A percentile compares a stretch with the other conserved stretches of the same genome.
These are phyloP conservation scores for Thermothelomyces thermophilus DNA, from an alignment of 2,329 filamentous ascomycete species.

Conservation along the genomic window DNA sequence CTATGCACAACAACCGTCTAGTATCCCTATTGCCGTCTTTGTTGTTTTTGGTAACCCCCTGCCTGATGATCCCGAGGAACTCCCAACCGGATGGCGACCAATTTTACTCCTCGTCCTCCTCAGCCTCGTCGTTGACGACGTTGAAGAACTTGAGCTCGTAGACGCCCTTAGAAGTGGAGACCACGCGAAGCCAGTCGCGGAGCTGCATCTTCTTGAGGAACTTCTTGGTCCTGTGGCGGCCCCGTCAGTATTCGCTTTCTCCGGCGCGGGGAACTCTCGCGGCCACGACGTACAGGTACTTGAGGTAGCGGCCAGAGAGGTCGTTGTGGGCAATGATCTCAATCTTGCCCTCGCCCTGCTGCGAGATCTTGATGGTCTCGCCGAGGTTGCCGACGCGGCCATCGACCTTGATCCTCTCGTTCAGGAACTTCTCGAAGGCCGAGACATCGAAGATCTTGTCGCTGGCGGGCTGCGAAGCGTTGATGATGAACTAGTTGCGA, in stretches of 20 bases:
- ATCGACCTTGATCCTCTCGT: conserved; percentile 99
- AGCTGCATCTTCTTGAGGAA: conserved; percentile 99
- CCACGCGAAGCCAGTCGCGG: conserved; percentile 98
- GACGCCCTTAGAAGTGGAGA: conserved; percentile 94
- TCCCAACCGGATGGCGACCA: conserved; percentile 14
- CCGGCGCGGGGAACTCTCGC: neutral
- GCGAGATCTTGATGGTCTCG: conserved; percentile 82
- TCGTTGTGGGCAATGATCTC: conserved; percentile 96
- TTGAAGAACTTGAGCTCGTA: conserved; percentile 99
- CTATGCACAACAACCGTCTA: conserved; percentile 22
- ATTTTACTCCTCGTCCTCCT: conserved; percentile 97
- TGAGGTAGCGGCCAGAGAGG: conserved; percentile 97
- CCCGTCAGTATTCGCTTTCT: conserved; percentile 34
- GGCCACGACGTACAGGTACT: conserved; percentile 77
- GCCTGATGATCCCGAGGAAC: conserved; percentile 17
- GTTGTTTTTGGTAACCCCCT: conserved; percentile 17
- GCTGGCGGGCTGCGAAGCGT: conserved; percentile 93
- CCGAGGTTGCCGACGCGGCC: conserved; percentile 97
- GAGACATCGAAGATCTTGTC: conserved; percentile 99
- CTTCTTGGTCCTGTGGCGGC: conserved; percentile 81
- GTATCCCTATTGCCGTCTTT: neutral
- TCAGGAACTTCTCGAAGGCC: conserved; percentile 99
- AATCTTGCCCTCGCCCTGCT: conserved; percentile 93
- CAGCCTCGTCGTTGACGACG: conserved; percentile 95
- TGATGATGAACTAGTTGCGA: conserved; percentile 84